Evolutionary conservation across 371 early-diverging fungal species (phyloP).

Genomic region (Catenaria anguillulae): DNA sequence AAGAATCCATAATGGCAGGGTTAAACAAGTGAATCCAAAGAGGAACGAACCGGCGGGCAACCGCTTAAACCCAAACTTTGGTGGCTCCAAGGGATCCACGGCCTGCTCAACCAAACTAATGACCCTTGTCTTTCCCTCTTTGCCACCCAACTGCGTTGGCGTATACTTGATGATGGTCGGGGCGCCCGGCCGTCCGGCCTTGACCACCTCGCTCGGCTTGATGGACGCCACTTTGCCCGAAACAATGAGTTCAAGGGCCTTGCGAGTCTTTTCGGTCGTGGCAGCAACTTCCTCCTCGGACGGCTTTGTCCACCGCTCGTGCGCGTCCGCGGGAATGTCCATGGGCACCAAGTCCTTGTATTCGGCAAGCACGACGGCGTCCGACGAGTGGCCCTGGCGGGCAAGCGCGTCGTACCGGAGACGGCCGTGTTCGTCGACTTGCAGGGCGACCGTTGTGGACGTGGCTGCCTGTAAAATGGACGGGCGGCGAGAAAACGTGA

Average conservation of each 20-base stretch:
- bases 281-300: slow-evolving; percentile 57
- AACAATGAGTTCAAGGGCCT: slow-evolving; percentile 77
- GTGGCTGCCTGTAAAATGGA: slow-evolving; percentile 22
- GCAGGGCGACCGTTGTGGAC: slow-evolving; percentile 62
- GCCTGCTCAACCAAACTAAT: slow-evolving; percentile 90
- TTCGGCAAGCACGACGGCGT: slow-evolving; percentile 63
- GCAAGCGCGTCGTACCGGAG: slow-evolving; percentile 80
- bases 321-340: slow-evolving; percentile 37
- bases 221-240: slow-evolving; percentile 57
- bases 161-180: slow-evolving; percentile 83
- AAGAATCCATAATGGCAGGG: neutral
- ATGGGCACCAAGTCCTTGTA: slow-evolving; percentile 68
- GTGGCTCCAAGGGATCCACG: slow-evolving; percentile 90
- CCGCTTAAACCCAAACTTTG: slow-evolving; percentile 79
- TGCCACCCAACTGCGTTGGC: slow-evolving; percentile 50
- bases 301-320: slow-evolving; percentile 54
- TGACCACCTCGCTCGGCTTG: slow-evolving; percentile 47
- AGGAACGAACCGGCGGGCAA: slow-evolving; percentile 46
- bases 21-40: neutral
- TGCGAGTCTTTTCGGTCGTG: slow-evolving; percentile 70
- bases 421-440: slow-evolving; percentile 79
- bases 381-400: slow-evolving; percentile 52
- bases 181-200: slow-evolving; percentile 37
- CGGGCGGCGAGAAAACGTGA: neutral
- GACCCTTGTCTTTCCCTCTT: slow-evolving; percentile 52